These are phyloP conservation scores for Epichloe bromicola DNA, from an alignment of 2,329 filamentous ascomycete genomes.

Conservation along the genomic window DNA sequence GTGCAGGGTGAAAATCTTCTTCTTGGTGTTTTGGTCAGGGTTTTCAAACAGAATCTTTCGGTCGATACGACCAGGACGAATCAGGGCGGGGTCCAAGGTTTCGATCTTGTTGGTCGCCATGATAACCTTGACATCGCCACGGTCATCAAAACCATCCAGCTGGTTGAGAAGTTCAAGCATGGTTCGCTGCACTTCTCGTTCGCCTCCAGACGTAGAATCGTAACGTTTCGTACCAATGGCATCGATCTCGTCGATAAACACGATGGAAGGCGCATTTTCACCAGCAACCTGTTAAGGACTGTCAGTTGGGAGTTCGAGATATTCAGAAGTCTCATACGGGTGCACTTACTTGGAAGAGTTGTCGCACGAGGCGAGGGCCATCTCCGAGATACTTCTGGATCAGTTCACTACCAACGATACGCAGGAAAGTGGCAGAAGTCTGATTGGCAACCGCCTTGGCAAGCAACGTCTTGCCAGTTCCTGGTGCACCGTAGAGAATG, in stretches of 20 bases:
- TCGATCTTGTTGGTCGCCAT: conserved; percentile 99
- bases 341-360: conserved; percentile 66
- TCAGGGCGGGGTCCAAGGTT: conserved; percentile 87
- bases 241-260: conserved; percentile 99
- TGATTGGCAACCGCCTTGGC: conserved; percentile 98
- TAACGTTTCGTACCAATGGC: conserved; percentile 98
- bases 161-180: conserved; percentile 98
- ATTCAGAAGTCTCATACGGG: background rate
- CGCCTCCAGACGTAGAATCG: conserved; percentile 90
- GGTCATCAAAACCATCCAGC: conserved; percentile 95
- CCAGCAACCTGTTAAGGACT: conserved; percentile 55
- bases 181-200: conserved; percentile 93
- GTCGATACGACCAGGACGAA: conserved; percentile 94
- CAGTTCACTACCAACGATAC: conserved; percentile 91
- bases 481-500: conserved; percentile 92
- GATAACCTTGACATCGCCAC: conserved; percentile 97
- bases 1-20: conserved; percentile 97
- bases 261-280: conserved; percentile 91
- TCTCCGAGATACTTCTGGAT: conserved; percentile 99
- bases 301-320: conserved; percentile 2
- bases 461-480: conserved; percentile 90
- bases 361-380: conserved; percentile 83
- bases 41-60: conserved; percentile 78
- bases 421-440: conserved; percentile 95
- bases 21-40: conserved; percentile 69